These are phyloP conservation scores for Kwoniella dendrophila DNA, from an alignment of 768 basidiomycete genomes.

Conservation along the genomic window DNA sequence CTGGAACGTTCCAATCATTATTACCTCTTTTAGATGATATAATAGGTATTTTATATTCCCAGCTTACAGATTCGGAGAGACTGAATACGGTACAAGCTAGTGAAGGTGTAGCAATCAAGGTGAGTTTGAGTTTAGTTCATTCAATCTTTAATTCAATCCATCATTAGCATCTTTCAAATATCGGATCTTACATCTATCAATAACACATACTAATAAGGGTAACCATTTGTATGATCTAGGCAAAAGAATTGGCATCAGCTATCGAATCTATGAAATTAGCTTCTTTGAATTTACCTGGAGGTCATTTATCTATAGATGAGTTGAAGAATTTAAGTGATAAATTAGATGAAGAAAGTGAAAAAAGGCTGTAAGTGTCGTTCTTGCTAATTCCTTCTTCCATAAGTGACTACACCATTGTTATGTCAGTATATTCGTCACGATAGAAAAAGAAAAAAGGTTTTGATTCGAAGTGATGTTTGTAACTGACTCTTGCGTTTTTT, in stretches of 20 bases:
- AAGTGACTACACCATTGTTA: not conserved
- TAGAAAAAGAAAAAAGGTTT: too few species aligned
- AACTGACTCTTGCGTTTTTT: not conserved
- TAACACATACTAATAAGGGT: too few species aligned
- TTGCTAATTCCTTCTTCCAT: not conserved
- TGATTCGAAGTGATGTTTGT: not conserved
- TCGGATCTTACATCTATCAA: too few species aligned
- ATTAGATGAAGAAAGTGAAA: constrained; percentile 39
- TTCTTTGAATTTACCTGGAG: constrained; percentile 40
- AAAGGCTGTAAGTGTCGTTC: constrained; percentile 32
- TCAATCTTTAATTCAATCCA: too few species aligned
- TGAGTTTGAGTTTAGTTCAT: not conserved
- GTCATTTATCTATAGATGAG: constrained; percentile 29
- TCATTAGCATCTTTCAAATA: too few species aligned
- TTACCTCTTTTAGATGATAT: constrained; percentile 36
- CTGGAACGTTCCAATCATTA: constrained; percentile 39
- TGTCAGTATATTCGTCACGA: not conserved
- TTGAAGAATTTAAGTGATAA: constrained; percentile 21
- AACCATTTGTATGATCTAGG: too few species aligned
- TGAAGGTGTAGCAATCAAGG: constrained; percentile 15
- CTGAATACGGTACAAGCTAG: constrained; percentile 6
- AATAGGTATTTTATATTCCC: constrained; percentile 18
- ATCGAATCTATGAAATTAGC: constrained; percentile 38
- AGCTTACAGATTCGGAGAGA: constrained; percentile 16
- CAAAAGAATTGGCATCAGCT: constrained; percentile 28